Evolutionary conservation across 1,284 basidiomycete genomes (phyloP), one percentile per base, ranked within the genome.

Genomic region (Pseudozyma pruni): DNA sequence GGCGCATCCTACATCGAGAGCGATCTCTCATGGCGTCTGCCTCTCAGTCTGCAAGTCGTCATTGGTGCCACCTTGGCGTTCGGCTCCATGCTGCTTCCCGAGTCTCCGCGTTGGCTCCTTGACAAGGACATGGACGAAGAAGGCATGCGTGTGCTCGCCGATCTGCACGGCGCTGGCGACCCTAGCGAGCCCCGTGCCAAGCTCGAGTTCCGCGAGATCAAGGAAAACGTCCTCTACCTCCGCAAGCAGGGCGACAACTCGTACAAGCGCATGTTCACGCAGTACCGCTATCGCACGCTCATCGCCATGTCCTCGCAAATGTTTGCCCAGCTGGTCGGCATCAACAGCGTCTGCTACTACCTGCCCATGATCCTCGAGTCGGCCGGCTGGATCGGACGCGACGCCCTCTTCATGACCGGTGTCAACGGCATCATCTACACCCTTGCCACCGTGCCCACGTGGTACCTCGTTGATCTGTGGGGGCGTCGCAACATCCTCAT

Each of bases 271-370:
- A 92, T 98, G 89, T 96, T 93, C 92, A 88, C 84, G 74, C 88
- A 88, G 70, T 97, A 97, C 83, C 90, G 91, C 74, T 89, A 90
- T 40, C 88, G 94, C 41, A 94, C 98, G 6, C 83, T 97, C 69
- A 89, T 98, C 60, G 95, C 94, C n/a, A 95, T 95, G 92, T 94
- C 92, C 17, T 93, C 92, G 66, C 95, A 98, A 83, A 90, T 91
- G 55, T 97, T 97, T 83, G 94, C 94, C 43, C 95, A 97, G 83
- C 56, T 97, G 73, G 76, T 79, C 58, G 80, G 80, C 42, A 78
- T 80, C 74, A 81, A 78, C 66, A 92, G 94, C 54, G 94, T 97
- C 23, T 93, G 91, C 5, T 97, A 96, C 83, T 97, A 96, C 84
- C 92, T 93, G 39, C 47, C 67, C 41, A 72, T 76, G 47, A 69